Base-by-base conservation (phyloP, 345 rosid species). In the Zanthoxylum bungeanum region DNA sequence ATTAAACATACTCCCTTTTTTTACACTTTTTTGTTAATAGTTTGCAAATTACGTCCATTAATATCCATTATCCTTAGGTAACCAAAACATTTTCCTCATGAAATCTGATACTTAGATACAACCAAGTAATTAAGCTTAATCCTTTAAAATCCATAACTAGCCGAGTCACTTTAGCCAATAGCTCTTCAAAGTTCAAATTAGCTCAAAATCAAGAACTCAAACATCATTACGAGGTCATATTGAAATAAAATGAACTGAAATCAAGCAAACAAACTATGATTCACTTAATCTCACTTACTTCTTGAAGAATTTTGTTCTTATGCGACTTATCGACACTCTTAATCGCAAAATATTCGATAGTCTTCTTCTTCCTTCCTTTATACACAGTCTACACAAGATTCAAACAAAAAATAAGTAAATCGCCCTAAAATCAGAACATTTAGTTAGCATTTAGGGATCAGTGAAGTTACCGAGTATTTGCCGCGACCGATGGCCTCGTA, bases 401-500 rank as follows among this genome's bases (percentile, higher is more conserved):
- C 53, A 27, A 68, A 3, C 4, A 22, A 40, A 64, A 61, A 58
- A 7, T 0, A 66, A 68, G 47, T 49, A 28, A 24, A 44, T 39
- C 55, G 10, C 39, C 30, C 52, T 9, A 64, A 44, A 58, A 46
- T 34, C 17, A 58, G 70, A 73, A 47, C 64, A 28, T 59, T 2
- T 9, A 40, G 27, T 0, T 27, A 36, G 63, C 6, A 17, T 28
- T 8, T 42, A 14, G 1, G 62, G 14, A 9, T 57, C 55, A 56
- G 63, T 60, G 17, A 56, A 67, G 51, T 70, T 83, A 95, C 99
- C 89, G 99, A 92, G 90, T 82, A 87, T 78, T 92, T 95, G 69
- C 99, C 99, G 51, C 91, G 99, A 58, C 99, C 98, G 58, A 94
- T 90, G 61, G 98, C 98, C 81, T 88, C 98, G 83, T 94, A 94